Evolutionary conservation across 129 eudicot species (phyloP).

Genomic region (Flaveria sonorensis): DNA sequence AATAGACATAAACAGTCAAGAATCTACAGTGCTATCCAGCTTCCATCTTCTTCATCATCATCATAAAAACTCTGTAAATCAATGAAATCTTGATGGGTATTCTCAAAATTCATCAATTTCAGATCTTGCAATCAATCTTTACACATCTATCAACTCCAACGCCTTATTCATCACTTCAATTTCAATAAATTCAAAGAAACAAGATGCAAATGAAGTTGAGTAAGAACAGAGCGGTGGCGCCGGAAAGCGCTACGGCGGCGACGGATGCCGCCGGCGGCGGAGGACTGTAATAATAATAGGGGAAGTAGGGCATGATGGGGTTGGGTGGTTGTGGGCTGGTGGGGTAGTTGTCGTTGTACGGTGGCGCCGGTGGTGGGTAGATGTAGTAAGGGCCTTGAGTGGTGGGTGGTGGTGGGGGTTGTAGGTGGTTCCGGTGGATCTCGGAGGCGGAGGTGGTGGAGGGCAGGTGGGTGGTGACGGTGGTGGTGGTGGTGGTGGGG

Average conservation of each 20-base stretch:
- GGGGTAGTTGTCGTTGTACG: conserved; percentile 29
- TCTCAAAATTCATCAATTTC: conserved; percentile 1
- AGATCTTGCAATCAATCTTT: conserved; percentile 4
- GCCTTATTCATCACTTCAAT: conserved; percentile 5
- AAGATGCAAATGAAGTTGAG: conserved; percentile 16
- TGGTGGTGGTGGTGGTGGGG: conserved; percentile 62
- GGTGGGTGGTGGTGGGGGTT: conserved; percentile 53
- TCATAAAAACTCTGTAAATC: neutral
- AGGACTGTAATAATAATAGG: conserved; percentile 76
- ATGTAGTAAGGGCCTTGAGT: conserved; percentile 36
- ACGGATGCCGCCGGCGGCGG: conserved; percentile 49
- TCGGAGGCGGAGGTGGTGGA: conserved; percentile 59
- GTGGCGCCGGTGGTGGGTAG: conserved; percentile 48
- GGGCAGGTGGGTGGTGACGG: conserved; percentile 48
- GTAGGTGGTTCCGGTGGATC: conserved; percentile 37
- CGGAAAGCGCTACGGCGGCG: conserved; percentile 29
- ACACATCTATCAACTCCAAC: neutral
- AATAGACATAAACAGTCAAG: conserved; percentile 33
- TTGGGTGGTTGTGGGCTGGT: conserved; percentile 81
- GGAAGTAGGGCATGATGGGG: conserved; percentile 91
- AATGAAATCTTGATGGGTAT: neutral
- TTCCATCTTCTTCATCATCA: conserved; percentile 30
- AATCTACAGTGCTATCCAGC: conserved; percentile 38
- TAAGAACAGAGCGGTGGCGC: conserved; percentile 21
- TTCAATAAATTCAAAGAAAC: conserved; percentile 19